Percentiles rank a stretch among this genome's conserved stretches.
Evolutionary conservation across 441 rosid genomes (phyloP).

Genomic region (Erysimum cheiri): DNA sequence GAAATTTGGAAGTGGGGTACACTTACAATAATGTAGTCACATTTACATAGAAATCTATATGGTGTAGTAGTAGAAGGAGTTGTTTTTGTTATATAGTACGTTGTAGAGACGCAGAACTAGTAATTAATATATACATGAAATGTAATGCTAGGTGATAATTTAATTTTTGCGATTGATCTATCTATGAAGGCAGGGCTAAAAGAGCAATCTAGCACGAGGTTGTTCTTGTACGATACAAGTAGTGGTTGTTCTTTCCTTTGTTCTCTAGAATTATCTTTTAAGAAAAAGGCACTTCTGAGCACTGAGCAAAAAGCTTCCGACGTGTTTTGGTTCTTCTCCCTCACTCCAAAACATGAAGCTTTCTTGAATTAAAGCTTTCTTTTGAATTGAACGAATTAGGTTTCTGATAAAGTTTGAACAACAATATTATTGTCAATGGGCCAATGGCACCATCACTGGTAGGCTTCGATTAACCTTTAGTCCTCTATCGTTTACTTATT

Average conservation of each 20-base stretch:
- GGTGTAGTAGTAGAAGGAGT: background rate
- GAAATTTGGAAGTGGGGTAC: background rate
- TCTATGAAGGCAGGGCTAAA: constrained; percentile 30
- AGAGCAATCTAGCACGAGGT: constrained; percentile 31
- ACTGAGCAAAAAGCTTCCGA: background rate
- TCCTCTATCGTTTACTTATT: background rate
- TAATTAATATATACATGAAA: background rate
- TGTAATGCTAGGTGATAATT: background rate
- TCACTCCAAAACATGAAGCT: background rate
- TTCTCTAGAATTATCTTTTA: constrained; percentile 3
- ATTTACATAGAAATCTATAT: background rate
- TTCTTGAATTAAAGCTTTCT: background rate
- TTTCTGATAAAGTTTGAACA: background rate
- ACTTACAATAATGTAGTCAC: background rate
- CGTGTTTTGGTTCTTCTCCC: background rate
- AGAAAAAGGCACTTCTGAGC: constrained; percentile 16
- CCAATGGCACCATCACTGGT: constrained; percentile 1
- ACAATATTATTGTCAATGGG: background rate
- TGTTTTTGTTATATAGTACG: background rate
- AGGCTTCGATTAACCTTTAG: too few species aligned
- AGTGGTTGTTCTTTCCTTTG: constrained; percentile 18
- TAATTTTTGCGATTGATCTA: background rate
- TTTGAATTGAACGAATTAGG: background rate
- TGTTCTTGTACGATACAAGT: constrained; percentile 13
- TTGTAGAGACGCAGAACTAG: constrained; percentile 3